These are phyloP conservation scores for Cantharellus cinnabarinus DNA, from an alignment of 768 basidiomycete species.

Conservation along the genomic window DNA sequence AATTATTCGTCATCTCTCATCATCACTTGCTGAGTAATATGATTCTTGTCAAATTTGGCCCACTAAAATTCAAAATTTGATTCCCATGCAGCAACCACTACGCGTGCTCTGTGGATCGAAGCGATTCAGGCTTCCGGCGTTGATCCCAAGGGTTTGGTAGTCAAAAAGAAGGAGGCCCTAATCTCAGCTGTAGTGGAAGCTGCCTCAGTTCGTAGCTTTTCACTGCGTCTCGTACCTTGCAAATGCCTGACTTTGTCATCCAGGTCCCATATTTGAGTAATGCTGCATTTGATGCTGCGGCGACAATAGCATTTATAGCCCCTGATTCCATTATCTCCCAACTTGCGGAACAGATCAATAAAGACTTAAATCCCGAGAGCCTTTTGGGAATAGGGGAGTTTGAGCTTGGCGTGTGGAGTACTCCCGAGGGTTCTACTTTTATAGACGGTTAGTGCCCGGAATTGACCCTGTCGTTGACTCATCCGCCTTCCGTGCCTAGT, in stretches of 20 bases:
- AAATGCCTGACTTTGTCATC: neutral
- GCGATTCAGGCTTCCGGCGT: constrained; percentile 44
- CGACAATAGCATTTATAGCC: constrained; percentile 63
- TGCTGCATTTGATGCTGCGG: constrained; percentile 54
- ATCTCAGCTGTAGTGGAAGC: constrained; percentile 17
- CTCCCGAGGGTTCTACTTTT: constrained; percentile 61
- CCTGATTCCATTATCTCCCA: constrained; percentile 46
- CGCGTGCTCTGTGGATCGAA: constrained; percentile 60
- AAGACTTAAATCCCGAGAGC: constrained; percentile 39
- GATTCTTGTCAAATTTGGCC: no score
- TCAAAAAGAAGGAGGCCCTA: constrained; percentile 28
- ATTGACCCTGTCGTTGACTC: neutral
- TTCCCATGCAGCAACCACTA: neutral
- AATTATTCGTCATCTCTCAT: constrained; percentile 50
- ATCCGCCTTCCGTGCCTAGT: constrained; percentile 23
- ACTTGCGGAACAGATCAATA: constrained; percentile 42
- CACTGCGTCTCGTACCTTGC: neutral
- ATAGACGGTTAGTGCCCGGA: constrained; percentile 39
- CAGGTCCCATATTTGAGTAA: constrained; percentile 11
- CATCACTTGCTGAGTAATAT: constrained; percentile 19
- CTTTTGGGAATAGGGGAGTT: constrained; percentile 44
- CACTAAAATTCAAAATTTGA: neutral
- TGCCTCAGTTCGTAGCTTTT: neutral
- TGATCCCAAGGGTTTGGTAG: constrained; percentile 47
- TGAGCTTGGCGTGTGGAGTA: constrained; percentile 71